phyloP scores from a whole-genome alignment of 1,139 yeast genomes.

The Saccharomycopsis phalli region DNA sequence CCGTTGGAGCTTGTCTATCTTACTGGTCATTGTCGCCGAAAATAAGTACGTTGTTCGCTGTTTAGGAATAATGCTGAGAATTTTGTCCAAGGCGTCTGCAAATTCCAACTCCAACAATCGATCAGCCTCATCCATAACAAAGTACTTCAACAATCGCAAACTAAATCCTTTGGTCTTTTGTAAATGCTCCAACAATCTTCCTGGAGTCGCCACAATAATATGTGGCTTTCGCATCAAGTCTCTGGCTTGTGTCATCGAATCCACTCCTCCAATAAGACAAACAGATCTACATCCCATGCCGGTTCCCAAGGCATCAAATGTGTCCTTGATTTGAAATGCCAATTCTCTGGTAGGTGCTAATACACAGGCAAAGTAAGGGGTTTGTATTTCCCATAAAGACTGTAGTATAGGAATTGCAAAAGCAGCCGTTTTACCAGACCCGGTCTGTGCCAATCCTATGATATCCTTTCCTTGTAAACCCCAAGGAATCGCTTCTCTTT shows the following conservation, averaged over 20 bases:
- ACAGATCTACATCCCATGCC: conserved; percentile 82
- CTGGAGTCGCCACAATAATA: conserved; percentile 92
- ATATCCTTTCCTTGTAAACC: conserved; percentile 82
- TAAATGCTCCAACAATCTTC: conserved; percentile 89
- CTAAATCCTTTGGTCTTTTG: conserved; percentile 93
- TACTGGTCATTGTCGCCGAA: conserved; percentile 94
- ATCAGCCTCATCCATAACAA: conserved; percentile 97
- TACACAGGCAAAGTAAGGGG: conserved; percentile 82
- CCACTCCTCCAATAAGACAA: conserved; percentile 97
- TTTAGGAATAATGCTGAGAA: conserved; percentile 75
- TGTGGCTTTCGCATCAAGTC: conserved; percentile 93
- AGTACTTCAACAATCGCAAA: conserved; percentile 65
- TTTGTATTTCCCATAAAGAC: conserved; percentile 80
- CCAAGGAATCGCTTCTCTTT: conserved; percentile 83
- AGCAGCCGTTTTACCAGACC: conserved; percentile 82
- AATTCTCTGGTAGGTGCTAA: conserved; percentile 95
- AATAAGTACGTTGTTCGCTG: conserved; percentile 81
- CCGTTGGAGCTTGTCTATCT: conserved; percentile 88
- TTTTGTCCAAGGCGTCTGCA: conserved; percentile 87
- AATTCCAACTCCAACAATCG: conserved; percentile 92
- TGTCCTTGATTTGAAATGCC: conserved; percentile 92
- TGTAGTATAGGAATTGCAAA: conserved; percentile 87
- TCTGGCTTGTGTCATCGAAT: conserved; percentile 94
- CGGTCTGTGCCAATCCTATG: conserved; percentile 77
- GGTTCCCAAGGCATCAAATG: conserved; percentile 88